phyloP scores from a whole-genome alignment of 768 basidiomycete genomes.

The Cantharellus anzutake region DNA sequence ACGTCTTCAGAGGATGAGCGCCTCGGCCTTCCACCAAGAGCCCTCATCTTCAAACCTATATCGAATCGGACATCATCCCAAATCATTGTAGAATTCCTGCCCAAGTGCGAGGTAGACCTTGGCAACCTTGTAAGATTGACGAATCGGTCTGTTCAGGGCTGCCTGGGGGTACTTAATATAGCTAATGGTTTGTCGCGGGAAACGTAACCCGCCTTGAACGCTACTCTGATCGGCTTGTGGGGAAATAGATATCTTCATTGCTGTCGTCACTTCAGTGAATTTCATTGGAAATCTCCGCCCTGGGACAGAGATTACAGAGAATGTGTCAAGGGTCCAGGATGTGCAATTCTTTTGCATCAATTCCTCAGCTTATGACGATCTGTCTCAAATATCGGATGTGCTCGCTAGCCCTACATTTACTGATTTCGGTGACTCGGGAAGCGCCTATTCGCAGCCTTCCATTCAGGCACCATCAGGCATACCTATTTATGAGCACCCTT shows the following conservation, averaged over 20 bases:
- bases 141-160: conserved; percentile 59
- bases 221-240: neutral
- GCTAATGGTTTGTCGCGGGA: conserved; percentile 15
- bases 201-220: neutral
- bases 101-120: conserved; percentile 51
- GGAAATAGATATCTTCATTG: conserved; percentile 64
- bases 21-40: conserved; percentile 37
- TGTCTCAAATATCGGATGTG: conserved; percentile 29
- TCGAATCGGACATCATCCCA: conserved; percentile 29
- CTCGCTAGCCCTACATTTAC: conserved; percentile 23
- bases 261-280: conserved; percentile 55
- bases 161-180: conserved; percentile 37
- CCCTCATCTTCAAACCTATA: conserved; percentile 54
- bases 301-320: conserved; percentile 34
- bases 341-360: conserved; percentile 81
- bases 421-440: conserved; percentile 34
- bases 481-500: conserved; percentile 66
- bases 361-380: conserved; percentile 69
- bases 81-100: conserved; percentile 75
- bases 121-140: conserved; percentile 43
- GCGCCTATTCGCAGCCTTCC: conserved; percentile 22
- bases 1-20: conserved; percentile 49
- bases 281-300: conserved; percentile 56
- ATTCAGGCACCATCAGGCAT: conserved; percentile 17
- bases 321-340: conserved; percentile 67